Evolutionary conservation across 2,329 filamentous ascomycete species (phyloP).

Genomic region (Colletotrichum sp.): DNA sequence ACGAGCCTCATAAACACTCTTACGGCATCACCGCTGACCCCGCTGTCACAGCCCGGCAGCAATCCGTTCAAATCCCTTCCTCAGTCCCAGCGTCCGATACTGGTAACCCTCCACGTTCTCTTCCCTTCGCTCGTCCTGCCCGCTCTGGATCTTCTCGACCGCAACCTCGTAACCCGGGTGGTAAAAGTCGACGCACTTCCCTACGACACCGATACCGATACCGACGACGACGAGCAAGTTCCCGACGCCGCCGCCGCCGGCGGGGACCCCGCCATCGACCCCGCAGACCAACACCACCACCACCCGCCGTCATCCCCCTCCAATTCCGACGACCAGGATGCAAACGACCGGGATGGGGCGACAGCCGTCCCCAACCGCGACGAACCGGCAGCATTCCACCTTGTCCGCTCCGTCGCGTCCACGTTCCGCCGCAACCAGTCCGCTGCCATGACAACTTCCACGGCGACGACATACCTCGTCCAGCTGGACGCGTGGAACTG

Average conservation of each 20-base stretch:
- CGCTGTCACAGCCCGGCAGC: not conserved
- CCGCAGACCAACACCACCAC: not conserved
- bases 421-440: slow-evolving; percentile 27
- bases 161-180: slow-evolving; percentile 70
- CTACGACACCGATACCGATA: not conserved
- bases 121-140: slow-evolving; percentile 84
- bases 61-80: slow-evolving; percentile 33
- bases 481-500: slow-evolving; percentile 83
- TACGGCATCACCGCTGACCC: slow-evolving; percentile 29
- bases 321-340: not conserved
- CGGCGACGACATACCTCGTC: slow-evolving; percentile 66
- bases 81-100: slow-evolving; percentile 52
- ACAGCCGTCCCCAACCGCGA: not conserved
- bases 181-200: slow-evolving; percentile 24
- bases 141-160: slow-evolving; percentile 86
- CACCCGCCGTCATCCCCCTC: not conserved
- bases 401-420: slow-evolving; percentile 66
- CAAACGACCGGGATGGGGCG: not conserved
- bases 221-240: not conserved
- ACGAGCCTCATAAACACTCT: slow-evolving; percentile 54
- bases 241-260: not conserved
- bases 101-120: slow-evolving; percentile 85
- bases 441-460: slow-evolving; percentile 26
- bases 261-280: not conserved
- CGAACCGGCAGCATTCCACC: slow-evolving; percentile 49